A percentile compares a stretch with the other conserved stretches of the same genome.
Evolutionary conservation across 805 yeast species (phyloP).

Genomic region (Saccharomycopsis fodiens): DNA sequence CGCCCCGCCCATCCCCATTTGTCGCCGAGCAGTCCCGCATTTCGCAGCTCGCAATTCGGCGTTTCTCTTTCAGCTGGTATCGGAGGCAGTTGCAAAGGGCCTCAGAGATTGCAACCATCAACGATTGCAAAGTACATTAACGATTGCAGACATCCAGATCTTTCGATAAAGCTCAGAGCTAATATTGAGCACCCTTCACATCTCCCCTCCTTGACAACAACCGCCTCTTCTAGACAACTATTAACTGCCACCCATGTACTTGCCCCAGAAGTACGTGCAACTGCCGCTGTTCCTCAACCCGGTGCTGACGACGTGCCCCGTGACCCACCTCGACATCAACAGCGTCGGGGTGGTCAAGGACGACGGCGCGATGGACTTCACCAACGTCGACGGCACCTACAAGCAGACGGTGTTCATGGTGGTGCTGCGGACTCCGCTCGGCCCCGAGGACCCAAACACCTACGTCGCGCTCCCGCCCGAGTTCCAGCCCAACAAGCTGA

Average conservation of each 20-base stretch:
- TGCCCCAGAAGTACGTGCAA: constrained; percentile 14
- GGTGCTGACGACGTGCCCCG: constrained; percentile 19
- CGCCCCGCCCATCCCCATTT: too few relatives aligned
- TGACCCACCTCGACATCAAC: constrained; percentile 19
- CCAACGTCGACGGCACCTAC: constrained; percentile 18
- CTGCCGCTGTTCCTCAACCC: constrained; percentile 13
- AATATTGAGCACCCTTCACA: too few relatives aligned
- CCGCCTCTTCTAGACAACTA: too few relatives aligned
- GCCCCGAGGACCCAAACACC: constrained; percentile 19
- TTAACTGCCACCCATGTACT: constrained; percentile 16
- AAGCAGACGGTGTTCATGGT: constrained; percentile 16
- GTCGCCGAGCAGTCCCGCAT: too few relatives aligned
- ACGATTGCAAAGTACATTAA: too few relatives aligned
- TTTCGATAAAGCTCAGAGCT: too few relatives aligned
- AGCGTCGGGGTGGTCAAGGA: constrained; percentile 14
- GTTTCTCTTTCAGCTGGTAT: too few relatives aligned
- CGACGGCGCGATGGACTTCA: constrained; percentile 8
- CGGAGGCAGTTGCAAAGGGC: too few relatives aligned
- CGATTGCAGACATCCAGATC: too few relatives aligned
- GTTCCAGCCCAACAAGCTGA: constrained; percentile 19
- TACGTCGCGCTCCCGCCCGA: constrained; percentile 20
- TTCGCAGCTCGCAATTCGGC: too few relatives aligned
- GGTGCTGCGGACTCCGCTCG: constrained; percentile 18
- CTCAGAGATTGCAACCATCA: too few relatives aligned
- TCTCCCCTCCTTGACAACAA: too few relatives aligned